These are phyloP conservation scores for Pseudonitzschia pungens DNA, from an alignment of 108 stramenopile species.

Conservation along the genomic window DNA sequence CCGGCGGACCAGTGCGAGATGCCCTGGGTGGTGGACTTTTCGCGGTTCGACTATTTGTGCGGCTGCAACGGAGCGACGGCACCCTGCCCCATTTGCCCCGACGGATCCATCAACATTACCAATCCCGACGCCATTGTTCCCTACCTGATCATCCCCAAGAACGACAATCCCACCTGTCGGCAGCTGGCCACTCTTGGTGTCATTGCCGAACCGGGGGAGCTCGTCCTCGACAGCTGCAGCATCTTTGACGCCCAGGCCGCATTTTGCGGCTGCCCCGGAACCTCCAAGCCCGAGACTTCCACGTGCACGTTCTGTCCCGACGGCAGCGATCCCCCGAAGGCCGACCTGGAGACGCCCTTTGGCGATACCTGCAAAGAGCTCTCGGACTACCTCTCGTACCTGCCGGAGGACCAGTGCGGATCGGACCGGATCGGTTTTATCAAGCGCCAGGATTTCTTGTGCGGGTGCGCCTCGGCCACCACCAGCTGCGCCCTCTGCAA, in stretches of 20 bases:
- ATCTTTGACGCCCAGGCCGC: conserved; percentile 16
- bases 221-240: conserved; percentile 7
- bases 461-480: conserved; percentile 9
- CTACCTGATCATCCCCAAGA: conserved; percentile 6
- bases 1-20: conserved; percentile 15
- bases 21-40: conserved; percentile 20
- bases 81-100: conserved; percentile 12
- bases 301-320: conserved; percentile 8
- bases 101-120: conserved; percentile 3
- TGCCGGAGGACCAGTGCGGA: conserved; percentile 16
- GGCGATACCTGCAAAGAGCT: conserved; percentile 26
- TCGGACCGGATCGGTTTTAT: conserved; percentile 11
- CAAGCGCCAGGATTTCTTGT: conserved; percentile 7
- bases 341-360: conserved; percentile 5
- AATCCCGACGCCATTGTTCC: conserved; percentile 16
- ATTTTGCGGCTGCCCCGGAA: conserved; percentile 19
- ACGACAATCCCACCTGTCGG: conserved; percentile 17
- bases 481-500: conserved; percentile 14
- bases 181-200: conserved; percentile 16
- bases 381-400: conserved; percentile 12
- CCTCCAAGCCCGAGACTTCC: conserved; percentile 7
- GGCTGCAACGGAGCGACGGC: conserved; percentile 6
- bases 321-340: conserved; percentile 1
- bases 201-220: conserved; percentile 3
- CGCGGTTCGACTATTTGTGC: conserved; percentile 15